Conservation (phyloP, 1,139 yeast species). For the Debaryomyces sp. region DNA sequence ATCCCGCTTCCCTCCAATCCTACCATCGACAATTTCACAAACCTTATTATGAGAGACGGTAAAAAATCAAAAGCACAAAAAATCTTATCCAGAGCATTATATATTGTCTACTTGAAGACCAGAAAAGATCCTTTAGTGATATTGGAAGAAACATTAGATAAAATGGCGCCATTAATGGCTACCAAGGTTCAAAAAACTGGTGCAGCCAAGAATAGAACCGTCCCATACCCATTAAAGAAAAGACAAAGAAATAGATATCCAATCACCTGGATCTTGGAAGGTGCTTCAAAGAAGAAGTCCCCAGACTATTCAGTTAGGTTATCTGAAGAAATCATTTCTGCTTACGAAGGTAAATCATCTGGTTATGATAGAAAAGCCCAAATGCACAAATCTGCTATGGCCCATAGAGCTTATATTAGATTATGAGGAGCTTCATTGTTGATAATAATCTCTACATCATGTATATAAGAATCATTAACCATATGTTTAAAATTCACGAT, state of each 20-base stretch:
- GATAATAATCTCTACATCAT: conserved; percentile 1
- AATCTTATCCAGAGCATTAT: conserved; percentile 74
- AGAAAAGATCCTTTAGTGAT: conserved; percentile 78
- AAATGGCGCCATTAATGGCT: conserved; percentile 82
- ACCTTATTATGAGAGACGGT: conserved; percentile 92
- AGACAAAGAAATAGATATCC: conserved; percentile 88
- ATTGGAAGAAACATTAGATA: conserved; percentile 73
- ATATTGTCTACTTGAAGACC: conserved; percentile 71
- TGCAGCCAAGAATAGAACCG: conserved; percentile 76
- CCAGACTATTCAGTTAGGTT: conserved; percentile 84
- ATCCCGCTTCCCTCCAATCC: conserved; percentile 71
- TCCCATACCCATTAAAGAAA: conserved; percentile 81
- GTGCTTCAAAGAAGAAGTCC: conserved; percentile 76
- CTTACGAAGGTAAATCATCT: conserved; percentile 75
- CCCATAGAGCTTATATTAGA: conserved; percentile 73
- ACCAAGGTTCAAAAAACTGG: conserved; percentile 82
- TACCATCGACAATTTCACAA: conserved; percentile 73
- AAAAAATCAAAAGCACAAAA: conserved; percentile 81
- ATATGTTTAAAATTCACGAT: conserved; percentile 2
- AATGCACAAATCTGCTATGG: conserved; percentile 84
- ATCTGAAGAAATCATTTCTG: conserved; percentile 84
- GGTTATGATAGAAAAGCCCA: conserved; percentile 83
- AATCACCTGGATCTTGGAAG: conserved; percentile 86
- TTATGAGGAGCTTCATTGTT: conserved; percentile 22
- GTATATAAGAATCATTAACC: conserved; percentile 6